These are phyloP conservation scores for Xylaria sp. DNA, from an alignment of 2,329 filamentous ascomycete genomes.

Conservation along the genomic window DNA sequence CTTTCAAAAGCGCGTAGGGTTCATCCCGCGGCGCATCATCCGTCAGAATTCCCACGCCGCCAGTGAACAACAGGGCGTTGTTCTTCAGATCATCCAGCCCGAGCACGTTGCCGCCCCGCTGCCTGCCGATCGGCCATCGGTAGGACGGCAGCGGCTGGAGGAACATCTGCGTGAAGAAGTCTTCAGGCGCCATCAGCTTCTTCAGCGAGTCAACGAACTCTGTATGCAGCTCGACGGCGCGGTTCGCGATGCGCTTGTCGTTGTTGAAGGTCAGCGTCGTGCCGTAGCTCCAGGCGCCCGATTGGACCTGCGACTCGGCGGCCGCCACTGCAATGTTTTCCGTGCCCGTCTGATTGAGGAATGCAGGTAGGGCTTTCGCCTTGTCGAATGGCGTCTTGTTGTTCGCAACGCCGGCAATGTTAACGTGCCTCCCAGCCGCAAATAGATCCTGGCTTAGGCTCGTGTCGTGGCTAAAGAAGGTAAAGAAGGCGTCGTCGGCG, in stretches of 20 bases:
- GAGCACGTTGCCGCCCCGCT: slow-evolving; percentile 46
- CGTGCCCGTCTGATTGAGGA: slow-evolving; percentile 31
- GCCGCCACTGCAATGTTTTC: slow-evolving; percentile 42
- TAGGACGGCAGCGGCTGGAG: slow-evolving; percentile 44
- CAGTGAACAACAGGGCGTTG: slow-evolving; percentile 42
- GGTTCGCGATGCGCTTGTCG: slow-evolving; percentile 38
- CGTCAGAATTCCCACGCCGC: slow-evolving; percentile 34
- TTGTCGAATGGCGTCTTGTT: slow-evolving; percentile 38
- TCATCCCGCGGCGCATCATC: slow-evolving; percentile 35
- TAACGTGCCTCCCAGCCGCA: slow-evolving; percentile 39
- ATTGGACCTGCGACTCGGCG: slow-evolving; percentile 34
- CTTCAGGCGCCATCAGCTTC: slow-evolving; percentile 35
- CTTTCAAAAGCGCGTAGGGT: slow-evolving; percentile 36
- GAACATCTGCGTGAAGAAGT: slow-evolving; percentile 38
- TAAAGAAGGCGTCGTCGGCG: slow-evolving; percentile 42
- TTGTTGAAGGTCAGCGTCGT: slow-evolving; percentile 43
- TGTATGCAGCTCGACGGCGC: slow-evolving; percentile 33
- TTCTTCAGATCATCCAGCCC: slow-evolving; percentile 41
- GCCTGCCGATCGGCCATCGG: slow-evolving; percentile 35
- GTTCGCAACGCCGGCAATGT: slow-evolving; percentile 39
- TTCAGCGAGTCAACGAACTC: slow-evolving; percentile 39
- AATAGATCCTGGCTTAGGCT: slow-evolving; percentile 29
- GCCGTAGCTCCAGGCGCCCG: slow-evolving; percentile 25
- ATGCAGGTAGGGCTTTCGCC: slow-evolving; percentile 34
- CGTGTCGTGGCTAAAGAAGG: slow-evolving; percentile 37